These are phyloP conservation scores for Cucurbita pepo DNA, from an alignment of 306 rosid genomes.

Conservation along the genomic window DNA sequence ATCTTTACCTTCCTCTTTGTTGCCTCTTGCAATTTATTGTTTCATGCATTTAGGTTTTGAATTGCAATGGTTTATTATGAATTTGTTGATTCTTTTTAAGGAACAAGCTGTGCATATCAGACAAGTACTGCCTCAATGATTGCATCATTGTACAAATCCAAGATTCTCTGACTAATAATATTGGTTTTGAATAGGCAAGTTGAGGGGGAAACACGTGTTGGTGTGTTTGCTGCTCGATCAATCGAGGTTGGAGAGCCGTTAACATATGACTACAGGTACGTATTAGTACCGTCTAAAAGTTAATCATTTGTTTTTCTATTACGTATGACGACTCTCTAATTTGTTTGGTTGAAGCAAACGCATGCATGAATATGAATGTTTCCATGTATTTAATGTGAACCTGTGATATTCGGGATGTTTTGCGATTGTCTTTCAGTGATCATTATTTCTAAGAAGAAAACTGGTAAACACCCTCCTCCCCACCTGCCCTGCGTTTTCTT, in stretches of 20 bases:
- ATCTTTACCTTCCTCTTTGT: background rate
- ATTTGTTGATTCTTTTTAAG: background rate
- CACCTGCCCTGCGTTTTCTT: no score
- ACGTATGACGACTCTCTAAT: background rate
- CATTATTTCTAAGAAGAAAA: no score
- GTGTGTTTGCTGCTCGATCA: constrained; percentile 70
- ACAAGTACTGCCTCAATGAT: background rate
- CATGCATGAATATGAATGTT: background rate
- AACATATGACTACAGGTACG: constrained; percentile 84
- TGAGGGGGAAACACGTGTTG: constrained; percentile 81
- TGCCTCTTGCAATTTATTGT: background rate
- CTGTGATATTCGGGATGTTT: no score
- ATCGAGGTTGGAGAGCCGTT: constrained; percentile 68
- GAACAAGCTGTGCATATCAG: background rate
- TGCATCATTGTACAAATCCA: background rate
- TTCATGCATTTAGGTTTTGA: background rate
- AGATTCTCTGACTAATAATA: no score
- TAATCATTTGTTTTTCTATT: background rate
- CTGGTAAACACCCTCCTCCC: no score
- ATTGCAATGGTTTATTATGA: background rate
- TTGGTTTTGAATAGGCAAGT: constrained; percentile 54
- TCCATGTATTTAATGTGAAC: no score
- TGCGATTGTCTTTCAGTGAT: no score
- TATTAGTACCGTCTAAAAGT: background rate
- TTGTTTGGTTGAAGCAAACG: background rate